Percentiles rank a stretch among this genome's conserved stretches.
phyloP scores from a whole-genome alignment of 2,329 filamentous ascomycete species.

The Elsinoe batatas region DNA sequence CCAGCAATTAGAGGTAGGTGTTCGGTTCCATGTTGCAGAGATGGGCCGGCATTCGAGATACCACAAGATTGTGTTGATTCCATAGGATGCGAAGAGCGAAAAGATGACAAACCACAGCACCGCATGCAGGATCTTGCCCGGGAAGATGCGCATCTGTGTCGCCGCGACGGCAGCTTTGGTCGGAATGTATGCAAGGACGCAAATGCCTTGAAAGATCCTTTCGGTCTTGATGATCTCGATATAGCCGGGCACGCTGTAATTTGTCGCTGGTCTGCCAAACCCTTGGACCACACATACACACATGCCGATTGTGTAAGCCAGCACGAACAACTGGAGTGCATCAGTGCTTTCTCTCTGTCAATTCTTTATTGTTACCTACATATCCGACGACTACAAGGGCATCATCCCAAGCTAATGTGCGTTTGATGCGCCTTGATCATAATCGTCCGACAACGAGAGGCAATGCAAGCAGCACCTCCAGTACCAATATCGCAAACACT shows the following conservation, averaged over 20 bases:
- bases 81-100: background rate
- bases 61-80: conserved; percentile 1
- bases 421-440: conserved; percentile 4
- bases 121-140: background rate
- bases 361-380: background rate
- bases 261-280: background rate
- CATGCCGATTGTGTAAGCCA: conserved; percentile 1
- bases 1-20: background rate
- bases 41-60: conserved; percentile 5
- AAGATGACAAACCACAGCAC: background rate
- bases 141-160: background rate
- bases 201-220: conserved; percentile 2
- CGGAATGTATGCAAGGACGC: conserved; percentile 4
- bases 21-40: background rate
- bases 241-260: conserved; percentile 3
- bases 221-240: conserved; percentile 5
- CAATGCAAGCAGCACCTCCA: background rate
- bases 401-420: background rate
- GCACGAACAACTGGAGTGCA: background rate
- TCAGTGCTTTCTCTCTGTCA: background rate
- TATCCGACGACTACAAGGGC: background rate
- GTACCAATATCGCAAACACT: background rate
- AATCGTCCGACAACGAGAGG: background rate
- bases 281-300: conserved; percentile 5
- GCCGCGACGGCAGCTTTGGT: conserved; percentile 2